Base-by-base conservation (phyloP, 192 early-diverging fungal species). In the Coemansia umbellata region DNA sequence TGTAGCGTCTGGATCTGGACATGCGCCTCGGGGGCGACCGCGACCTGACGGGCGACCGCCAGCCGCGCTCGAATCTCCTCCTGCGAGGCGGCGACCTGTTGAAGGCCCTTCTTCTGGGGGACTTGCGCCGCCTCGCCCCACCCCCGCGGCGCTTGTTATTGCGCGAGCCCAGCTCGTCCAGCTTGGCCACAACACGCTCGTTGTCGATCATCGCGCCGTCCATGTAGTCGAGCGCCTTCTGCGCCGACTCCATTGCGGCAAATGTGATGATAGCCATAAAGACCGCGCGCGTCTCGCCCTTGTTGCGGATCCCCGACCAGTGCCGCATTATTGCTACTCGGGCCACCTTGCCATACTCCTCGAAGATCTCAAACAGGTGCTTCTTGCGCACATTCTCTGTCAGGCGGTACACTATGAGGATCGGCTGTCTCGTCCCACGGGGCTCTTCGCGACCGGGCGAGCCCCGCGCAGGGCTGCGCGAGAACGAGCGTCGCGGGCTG, bases 281-380 rank as follows among this genome's bases (percentile, higher is more conserved):
- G 17, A 11, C 31, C 7, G n/a, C 18, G 4, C 32, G 48, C 1
- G 14, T 3, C 6, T 14, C 19, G 5, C 19, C 43, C 4, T 37
- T 13, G 27, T 37, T 8, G 14, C 35, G 21, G 19, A 21, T 41
- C 36, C 27, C 14, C 8, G 31, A 9, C 18, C 11, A 52, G 23
- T 36, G 15, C 10, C 5, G 19, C 5, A 19, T 9, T 1, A 61
- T 22, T 3, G 23, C 31, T 10, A 55, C 23, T 5, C 33, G 31
- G 17, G 18, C 6, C 8, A 68, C 11, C 31, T 47, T 17, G 7
- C 65, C 65, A 42, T 68, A 68, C 17, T 37, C 30, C 2, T 23
- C 31, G 31, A 72, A 60, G 14, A 72, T 64, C 63, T 72, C 69
- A 4, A n/a, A 28, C 22, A 70, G 13, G 30, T 70, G 60, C 0